These are phyloP conservation scores for Cicer pinnatifidum DNA, from an alignment of 306 rosid species.

Conservation along the genomic window DNA sequence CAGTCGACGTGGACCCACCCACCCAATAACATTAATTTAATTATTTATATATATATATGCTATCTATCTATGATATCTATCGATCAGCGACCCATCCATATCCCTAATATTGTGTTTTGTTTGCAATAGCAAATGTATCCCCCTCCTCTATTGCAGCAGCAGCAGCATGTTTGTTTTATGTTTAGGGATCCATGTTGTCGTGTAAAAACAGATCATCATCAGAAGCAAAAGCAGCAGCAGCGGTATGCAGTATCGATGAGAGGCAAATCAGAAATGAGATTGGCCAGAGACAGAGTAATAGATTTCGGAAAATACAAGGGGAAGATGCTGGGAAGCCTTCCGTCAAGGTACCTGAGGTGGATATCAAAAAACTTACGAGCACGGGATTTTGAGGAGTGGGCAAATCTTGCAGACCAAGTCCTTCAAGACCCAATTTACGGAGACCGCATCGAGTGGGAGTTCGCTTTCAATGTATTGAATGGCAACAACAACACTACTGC, in stretches of 20 bases:
- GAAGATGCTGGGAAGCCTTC: constrained; percentile 69
- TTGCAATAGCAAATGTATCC: neutral
- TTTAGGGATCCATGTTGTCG: neutral
- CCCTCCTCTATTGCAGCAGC: neutral
- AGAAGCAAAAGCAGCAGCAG: neutral
- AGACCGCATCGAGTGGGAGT: constrained; percentile 72
- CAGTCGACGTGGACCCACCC: neutral
- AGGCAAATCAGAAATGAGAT: neutral
- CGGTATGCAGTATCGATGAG: neutral
- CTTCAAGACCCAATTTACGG: constrained; percentile 63
- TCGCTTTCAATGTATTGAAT: constrained; percentile 49
- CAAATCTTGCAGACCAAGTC: constrained; percentile 67
- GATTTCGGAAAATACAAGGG: constrained; percentile 74
- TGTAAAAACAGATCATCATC: neutral
- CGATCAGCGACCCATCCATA: neutral
- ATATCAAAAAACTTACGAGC: constrained; percentile 60
- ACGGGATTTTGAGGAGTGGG: constrained; percentile 59
- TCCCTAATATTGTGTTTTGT: too few relatives aligned
- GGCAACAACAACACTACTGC: constrained; percentile 17
- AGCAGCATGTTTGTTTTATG: neutral
- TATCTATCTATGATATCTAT: neutral
- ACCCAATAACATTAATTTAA: neutral
- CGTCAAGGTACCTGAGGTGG: constrained; percentile 72
- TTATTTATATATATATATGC: too few relatives aligned
- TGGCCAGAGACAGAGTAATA: constrained; percentile 54